A percentile compares a stretch with the other conserved stretches of the same genome.
Conservation (phyloP, 2,329 filamentous ascomycete genomes). For the Grosmannia penicillata region DNA sequence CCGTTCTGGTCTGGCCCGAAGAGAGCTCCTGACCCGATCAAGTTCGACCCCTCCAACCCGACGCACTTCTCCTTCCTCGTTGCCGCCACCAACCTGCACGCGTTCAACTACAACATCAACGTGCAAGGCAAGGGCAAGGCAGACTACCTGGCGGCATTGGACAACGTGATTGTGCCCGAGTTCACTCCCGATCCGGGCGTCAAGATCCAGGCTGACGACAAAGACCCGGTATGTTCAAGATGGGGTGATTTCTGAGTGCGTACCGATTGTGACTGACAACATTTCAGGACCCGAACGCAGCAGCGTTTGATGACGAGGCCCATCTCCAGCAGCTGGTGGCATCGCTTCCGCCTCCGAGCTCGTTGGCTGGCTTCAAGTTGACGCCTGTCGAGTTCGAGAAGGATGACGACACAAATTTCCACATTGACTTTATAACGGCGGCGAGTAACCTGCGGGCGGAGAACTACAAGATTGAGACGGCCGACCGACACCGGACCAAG, state of each 20-base stretch:
- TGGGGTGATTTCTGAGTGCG: background rate
- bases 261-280: constrained; percentile 10
- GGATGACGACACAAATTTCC: constrained; percentile 93
- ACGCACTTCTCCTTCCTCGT: constrained; percentile 83
- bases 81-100: constrained; percentile 80
- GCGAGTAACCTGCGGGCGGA: constrained; percentile 92
- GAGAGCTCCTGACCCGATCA: constrained; percentile 81
- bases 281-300: constrained; percentile 61
- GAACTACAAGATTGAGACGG: constrained; percentile 92
- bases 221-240: constrained; percentile 52
- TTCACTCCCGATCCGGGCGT: constrained; percentile 81
- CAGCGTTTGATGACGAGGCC: constrained; percentile 52
- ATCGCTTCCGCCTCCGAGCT: constrained; percentile 63
- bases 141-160: constrained; percentile 65
- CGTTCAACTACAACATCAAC: constrained; percentile 96
- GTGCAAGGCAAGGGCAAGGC: constrained; percentile 56
- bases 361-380: constrained; percentile 75
- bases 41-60: constrained; percentile 71
- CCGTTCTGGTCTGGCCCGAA: constrained; percentile 98
- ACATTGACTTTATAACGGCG: constrained; percentile 98
- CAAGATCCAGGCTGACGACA: constrained; percentile 94
- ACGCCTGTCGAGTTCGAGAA: constrained; percentile 91
- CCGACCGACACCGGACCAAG: constrained; percentile 95
- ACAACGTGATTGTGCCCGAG: constrained; percentile 90
- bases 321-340: constrained; percentile 60